Evolutionary conservation across 2,329 filamentous ascomycete species (phyloP), one percentile per base, ranked within the genome.

Genomic region (Sarocladium oryzae): DNA sequence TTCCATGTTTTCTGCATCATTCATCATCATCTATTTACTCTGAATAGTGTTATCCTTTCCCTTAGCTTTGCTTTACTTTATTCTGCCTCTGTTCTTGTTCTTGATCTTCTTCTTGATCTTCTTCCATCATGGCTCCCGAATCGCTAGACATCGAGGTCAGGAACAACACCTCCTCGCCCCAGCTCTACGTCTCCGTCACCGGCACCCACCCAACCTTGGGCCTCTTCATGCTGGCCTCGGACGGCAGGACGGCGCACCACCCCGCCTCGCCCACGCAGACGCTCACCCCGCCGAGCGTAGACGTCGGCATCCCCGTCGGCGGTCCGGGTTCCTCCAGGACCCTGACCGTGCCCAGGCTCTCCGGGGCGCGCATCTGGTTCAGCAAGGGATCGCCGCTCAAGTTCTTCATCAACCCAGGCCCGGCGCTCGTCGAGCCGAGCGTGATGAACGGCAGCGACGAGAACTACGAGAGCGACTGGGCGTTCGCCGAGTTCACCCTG

Each of bases 281-380:
- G 10, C 72, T 78, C 23, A 63, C 74, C 49, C 70, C 77, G 1
- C 70, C 88, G 15, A 66, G 67, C 2, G 72, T 68, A 28, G 72
- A 89, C 63, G 79, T 78, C 58, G 78, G 78, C 33, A 89, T 91
- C 55, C 65, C 71, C 1, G 69, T 90, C 4, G 85, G 85, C 13
- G 69, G 72, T 0, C 74, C 82, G 0, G 86, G 86, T 6, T 69
- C 73, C 38, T 79, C 77, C 0, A 78, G 71, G 24, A 79, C 72
- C 2, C 71, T 87, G 21, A 82, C 78, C 1, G 81, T 90, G 54
- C 87, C 87, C 10, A 82, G 82, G 54, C 74, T 89, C 23, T 84
- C 79, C 2, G 86, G 85, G 20, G 86, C 80, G 1, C 78, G 87
- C 50, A 80, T 90, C 63, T 91, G 85, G 82, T 86, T 88, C 65